A percentile compares a stretch with the other conserved stretches of the same genome.
Conservation (phyloP, 169 alveolate genomes). For the Toxoplasma gondii region DNA sequence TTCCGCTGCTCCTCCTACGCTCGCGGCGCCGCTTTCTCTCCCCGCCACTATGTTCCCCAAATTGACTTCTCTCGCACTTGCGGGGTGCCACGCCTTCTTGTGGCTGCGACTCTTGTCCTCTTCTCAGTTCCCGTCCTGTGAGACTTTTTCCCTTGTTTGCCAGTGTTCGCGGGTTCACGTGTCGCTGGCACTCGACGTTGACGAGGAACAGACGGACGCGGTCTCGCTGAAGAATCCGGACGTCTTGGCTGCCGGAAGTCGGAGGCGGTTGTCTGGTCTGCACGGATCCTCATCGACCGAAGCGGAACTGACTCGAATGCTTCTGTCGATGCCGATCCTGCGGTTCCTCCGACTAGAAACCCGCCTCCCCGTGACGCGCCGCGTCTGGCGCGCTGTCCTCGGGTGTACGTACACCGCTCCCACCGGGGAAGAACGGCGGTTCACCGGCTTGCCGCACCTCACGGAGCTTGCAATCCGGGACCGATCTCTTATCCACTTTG, state of each 20-base stretch:
- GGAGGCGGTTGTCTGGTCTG: neutral
- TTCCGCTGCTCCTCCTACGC: neutral
- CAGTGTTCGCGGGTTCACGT: constrained; percentile 5
- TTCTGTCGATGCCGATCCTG: neutral
- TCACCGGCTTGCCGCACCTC: neutral
- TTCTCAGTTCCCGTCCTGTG: neutral
- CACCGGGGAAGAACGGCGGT: neutral
- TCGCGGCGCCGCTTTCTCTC: neutral
- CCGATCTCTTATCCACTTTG: neutral
- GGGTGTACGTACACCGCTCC: neutral
- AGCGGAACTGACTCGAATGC: neutral
- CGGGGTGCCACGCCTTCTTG: constrained; percentile 34
- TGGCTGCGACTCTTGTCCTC: neutral
- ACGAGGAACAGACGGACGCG: too few relatives aligned
- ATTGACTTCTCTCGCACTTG: neutral
- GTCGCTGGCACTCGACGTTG: neutral
- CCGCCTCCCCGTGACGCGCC: neutral
- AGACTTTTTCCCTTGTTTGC: neutral
- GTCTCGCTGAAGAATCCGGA: too few relatives aligned
- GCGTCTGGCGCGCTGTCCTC: neutral
- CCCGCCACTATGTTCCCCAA: neutral
- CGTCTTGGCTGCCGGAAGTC: too few relatives aligned
- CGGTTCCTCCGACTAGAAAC: constrained; percentile 5
- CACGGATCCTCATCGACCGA: neutral
- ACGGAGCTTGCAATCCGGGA: neutral